phyloP scores from a whole-genome alignment of 2,329 filamentous ascomycete genomes.

The Capronia epimyces region DNA sequence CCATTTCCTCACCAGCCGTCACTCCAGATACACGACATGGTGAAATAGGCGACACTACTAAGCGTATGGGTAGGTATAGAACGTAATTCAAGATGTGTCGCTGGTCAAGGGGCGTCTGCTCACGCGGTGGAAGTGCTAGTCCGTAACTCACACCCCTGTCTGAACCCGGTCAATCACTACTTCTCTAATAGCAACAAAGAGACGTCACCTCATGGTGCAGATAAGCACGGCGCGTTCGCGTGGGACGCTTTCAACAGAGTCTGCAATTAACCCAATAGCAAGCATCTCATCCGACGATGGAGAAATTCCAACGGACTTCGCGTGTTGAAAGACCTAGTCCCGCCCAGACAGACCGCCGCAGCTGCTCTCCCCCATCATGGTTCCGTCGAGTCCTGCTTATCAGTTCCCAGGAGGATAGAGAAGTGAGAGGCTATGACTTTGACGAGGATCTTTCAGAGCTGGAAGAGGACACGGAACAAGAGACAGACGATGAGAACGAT shows the following conservation, averaged over 20 bases:
- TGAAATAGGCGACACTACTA: too few species aligned
- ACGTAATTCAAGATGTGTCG: too few species aligned
- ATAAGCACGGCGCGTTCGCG: neutral
- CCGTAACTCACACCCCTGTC: too few species aligned
- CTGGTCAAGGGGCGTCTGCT: too few species aligned
- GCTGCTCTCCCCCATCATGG: neutral
- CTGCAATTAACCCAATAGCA: neutral
- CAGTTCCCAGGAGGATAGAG: neutral
- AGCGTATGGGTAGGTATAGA: too few species aligned
- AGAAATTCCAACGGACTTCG: neutral
- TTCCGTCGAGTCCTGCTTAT: neutral
- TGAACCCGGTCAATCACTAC: neutral
- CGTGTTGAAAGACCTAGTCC: neutral
- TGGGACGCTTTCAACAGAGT: neutral
- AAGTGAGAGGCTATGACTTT: neutral
- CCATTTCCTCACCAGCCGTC: too few species aligned
- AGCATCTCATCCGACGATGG: neutral
- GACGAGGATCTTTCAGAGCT: slow-evolving; percentile 1
- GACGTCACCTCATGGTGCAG: slow-evolving; percentile 1
- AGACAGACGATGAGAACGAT: neutral
- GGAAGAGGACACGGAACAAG: slow-evolving; percentile 2
- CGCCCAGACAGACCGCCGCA: neutral
- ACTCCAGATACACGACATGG: too few species aligned
- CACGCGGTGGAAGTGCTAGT: too few species aligned
- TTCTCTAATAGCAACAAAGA: neutral